These are phyloP conservation scores for Chalciporus piperatus DNA, from an alignment of 768 basidiomycete genomes.

Conservation along the genomic window DNA sequence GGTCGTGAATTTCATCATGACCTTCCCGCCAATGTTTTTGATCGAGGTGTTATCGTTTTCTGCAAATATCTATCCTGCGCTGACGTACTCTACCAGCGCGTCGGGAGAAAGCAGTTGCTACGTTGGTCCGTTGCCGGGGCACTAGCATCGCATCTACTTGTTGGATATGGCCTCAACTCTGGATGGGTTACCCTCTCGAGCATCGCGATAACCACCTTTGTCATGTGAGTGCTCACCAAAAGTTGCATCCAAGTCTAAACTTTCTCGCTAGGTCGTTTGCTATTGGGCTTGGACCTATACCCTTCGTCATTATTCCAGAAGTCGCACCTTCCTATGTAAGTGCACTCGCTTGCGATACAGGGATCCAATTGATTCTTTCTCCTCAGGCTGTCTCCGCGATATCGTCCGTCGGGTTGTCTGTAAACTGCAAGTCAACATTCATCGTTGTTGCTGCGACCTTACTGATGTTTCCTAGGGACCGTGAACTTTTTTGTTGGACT, in stretches of 20 bases:
- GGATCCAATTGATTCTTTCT: background rate
- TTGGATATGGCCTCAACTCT: constrained; percentile 70
- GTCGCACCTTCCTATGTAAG: constrained; percentile 77
- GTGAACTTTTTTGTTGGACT: constrained; percentile 84
- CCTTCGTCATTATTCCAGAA: constrained; percentile 91
- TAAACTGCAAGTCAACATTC: constrained; percentile 54
- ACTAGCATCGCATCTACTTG: constrained; percentile 56
- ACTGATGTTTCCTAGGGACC: constrained; percentile 53
- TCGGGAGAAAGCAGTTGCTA: constrained; percentile 74
- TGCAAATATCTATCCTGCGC: constrained; percentile 1
- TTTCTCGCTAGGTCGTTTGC: constrained; percentile 68
- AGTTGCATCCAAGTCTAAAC: constrained; percentile 1
- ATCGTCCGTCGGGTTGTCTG: constrained; percentile 69
- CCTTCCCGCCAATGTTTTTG: constrained; percentile 81
- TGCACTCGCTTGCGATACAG: constrained; percentile 8
- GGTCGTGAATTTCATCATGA: constrained; percentile 70
- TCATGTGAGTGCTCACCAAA: constrained; percentile 53
- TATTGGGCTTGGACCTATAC: constrained; percentile 85
- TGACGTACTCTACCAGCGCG: constrained; percentile 42
- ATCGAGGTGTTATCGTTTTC: constrained; percentile 58
- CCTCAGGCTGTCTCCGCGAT: constrained; percentile 74
- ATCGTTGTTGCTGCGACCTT: background rate
- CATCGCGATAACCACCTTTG: constrained; percentile 72
- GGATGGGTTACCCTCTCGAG: constrained; percentile 62
- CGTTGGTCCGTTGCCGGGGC: constrained; percentile 64